A percentile compares a stretch with the other conserved stretches of the same genome.
These are phyloP conservation scores for Cryphonectria japonica DNA, from an alignment of 2,329 filamentous ascomycete species.

Conservation along the genomic window DNA sequence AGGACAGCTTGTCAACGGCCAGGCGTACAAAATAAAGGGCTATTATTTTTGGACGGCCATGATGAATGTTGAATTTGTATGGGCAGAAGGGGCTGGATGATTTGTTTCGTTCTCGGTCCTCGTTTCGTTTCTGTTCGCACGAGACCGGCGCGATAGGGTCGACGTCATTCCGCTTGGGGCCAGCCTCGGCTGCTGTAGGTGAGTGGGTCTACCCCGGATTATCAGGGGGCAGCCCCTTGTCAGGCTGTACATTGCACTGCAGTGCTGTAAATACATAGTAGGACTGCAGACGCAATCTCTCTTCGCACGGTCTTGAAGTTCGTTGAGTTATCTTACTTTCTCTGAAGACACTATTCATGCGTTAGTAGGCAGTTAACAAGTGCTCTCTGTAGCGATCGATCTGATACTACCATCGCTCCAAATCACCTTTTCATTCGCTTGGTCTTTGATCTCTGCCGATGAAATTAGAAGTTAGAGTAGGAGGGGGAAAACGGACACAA, in stretches of 20 bases:
- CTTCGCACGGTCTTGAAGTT: neutral
- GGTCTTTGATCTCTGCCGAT: too few relatives aligned
- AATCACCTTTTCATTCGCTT: too few relatives aligned
- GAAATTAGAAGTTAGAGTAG: too few relatives aligned
- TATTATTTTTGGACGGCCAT: neutral
- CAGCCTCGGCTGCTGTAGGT: neutral
- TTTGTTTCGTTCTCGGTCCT: neutral
- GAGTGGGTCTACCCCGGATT: constrained; percentile 8
- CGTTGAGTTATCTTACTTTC: neutral
- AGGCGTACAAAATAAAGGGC: neutral
- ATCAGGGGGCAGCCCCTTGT: neutral
- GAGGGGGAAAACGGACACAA: neutral
- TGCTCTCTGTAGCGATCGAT: neutral
- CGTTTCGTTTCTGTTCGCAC: neutral
- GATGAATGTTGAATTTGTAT: neutral
- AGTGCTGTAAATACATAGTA: neutral
- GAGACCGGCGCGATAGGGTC: neutral
- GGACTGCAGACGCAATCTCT: neutral
- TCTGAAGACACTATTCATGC: too few relatives aligned
- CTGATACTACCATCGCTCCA: too few relatives aligned
- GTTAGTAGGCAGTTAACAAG: too few relatives aligned
- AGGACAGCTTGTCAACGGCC: neutral
- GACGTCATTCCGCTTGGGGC: constrained; percentile 7
- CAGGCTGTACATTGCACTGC: neutral
- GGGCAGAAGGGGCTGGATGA: neutral